Base-by-base conservation (phyloP, 345 rosid genomes). In the Microcos paniculata region DNA sequence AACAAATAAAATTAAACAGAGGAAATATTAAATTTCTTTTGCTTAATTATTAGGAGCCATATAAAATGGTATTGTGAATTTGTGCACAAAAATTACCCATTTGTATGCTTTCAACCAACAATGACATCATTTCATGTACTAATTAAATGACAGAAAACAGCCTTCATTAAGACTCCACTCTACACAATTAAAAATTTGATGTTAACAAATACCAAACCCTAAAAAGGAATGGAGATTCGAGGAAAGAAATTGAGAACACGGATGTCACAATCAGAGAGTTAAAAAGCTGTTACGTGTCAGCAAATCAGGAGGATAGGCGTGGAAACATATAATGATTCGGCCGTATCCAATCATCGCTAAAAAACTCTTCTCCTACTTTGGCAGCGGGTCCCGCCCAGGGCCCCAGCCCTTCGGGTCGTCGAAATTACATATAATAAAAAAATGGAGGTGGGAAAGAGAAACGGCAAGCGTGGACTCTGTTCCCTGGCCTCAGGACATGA, bases 281-380 rank as follows among this genome's bases (percentile, higher is more conserved):
- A 31, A 31, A 46, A 31, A 46, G 1, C 35, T 30, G 38, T 42
- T n/a, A 70, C 69, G 81, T 82, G 77, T 77, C 79, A 65, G 79
- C n/a, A 3, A 52, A 16, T 6, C 24, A 79, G 58, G 8, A n/a
- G 57, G n/a, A 12, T 4, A 51, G 40, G 74, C 67, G 74, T 52
- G 73, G 76, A 74, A 77, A 61, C 24, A 43, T 35, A 53, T 10
- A 59, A 64, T 53, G 74, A 48, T 26, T 38, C 38, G 19, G 30
- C 6, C 57, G 62, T 38, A 45, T 23, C 48, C 7, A 67, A 79
- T 61, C 5, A 58, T 19, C 13, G 18, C 71, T 45, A 13, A 3
- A 43, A 53, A 21, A 40, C 63, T 26, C 52, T 16, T 14, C 14
- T n/a, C 57, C 11, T 16, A 12, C 19, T 61, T 61, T 13, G n/a